phyloP scores from a whole-genome alignment of 2,329 filamentous ascomycete genomes.

The Venturia nashicola region DNA sequence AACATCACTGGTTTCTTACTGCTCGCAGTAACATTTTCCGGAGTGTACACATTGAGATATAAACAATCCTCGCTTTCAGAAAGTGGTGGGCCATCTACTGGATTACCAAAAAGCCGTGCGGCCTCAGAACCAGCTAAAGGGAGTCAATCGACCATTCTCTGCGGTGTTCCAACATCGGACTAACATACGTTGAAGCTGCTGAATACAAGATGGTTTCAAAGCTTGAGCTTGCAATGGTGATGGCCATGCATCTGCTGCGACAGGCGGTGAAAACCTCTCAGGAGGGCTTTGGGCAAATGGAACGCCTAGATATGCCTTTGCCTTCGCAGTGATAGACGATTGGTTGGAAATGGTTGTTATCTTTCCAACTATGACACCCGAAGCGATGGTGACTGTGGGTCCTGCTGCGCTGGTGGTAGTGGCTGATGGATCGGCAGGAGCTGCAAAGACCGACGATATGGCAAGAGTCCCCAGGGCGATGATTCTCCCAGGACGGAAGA shows the following conservation, averaged over 20 bases:
- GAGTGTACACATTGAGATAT: constrained; percentile 29
- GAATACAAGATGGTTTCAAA: constrained; percentile 9
- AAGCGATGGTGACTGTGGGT: constrained; percentile 4
- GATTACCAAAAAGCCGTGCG: constrained; percentile 14
- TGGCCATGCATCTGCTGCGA: background rate
- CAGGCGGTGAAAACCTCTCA: constrained; percentile 13
- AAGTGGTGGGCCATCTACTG: constrained; percentile 13
- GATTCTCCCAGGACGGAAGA: background rate
- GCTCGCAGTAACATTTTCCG: constrained; percentile 13
- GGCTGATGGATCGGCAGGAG: too few relatives aligned
- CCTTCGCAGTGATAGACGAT: background rate
- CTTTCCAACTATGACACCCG: background rate
- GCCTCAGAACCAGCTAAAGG: background rate
- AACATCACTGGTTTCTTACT: constrained; percentile 24
- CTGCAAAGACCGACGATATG: background rate
- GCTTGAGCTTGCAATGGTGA: background rate
- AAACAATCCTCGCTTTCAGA: constrained; percentile 28
- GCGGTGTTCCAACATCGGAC: background rate
- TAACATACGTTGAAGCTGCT: constrained; percentile 7
- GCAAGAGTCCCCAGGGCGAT: background rate
- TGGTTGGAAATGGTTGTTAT: background rate
- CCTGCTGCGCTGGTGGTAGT: background rate
- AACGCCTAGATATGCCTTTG: constrained; percentile 23
- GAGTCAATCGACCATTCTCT: background rate
- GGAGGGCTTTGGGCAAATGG: constrained; percentile 23